Evolutionary conservation across 352 stramenopile genomes (phyloP), one percentile per base, ranked within the genome.

Genomic region (Pythium utonaiense): DNA sequence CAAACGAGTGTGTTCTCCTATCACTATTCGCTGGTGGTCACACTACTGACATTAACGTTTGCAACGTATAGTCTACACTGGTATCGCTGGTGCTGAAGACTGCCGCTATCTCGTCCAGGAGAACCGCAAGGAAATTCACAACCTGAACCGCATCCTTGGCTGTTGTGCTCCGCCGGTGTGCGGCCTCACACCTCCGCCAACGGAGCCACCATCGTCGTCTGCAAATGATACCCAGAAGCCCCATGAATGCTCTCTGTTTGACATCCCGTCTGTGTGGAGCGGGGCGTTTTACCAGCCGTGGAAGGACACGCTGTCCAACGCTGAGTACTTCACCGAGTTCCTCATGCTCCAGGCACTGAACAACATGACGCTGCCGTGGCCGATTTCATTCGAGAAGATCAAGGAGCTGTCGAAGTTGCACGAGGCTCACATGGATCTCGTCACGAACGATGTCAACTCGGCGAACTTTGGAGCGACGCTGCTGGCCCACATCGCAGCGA

Each of bases 371-470:
- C 60, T 92, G 16, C 80, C 83, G 1, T 49, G 55, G n/a, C 57
- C 53, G n/a, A 57, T 89, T 36, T 75, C 71, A 6, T 86, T 92
- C 50, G 66, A 85, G 30, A 86, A 87, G 57, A 64, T 92, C 2
- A 60, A 88, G 45, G 65, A 69, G 0, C 52, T 92, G 9, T 69
- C 78, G 19, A 75, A 63, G 36, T 66, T 92, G 10, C 83, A 92
- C 62, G 76, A 86, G 78, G 74, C 69, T 4, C 80, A 92, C 70
- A 89, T 92, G 73, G 74, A 92, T 66, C 69, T 92, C 9, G 72
- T 92, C 53, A 92, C 80, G 17, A 92, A 92, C 47, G 77, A 90
- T 49, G 70, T 89, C 24, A 92, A 92, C 67, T 80, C 80, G 1
- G 83, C 65, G 52, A 92, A 74, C 42, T 92, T 92, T 53, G 83